Conservation (phyloP, 2,329 filamentous ascomycete genomes). For the Phaeosphaeria sp. region DNA sequence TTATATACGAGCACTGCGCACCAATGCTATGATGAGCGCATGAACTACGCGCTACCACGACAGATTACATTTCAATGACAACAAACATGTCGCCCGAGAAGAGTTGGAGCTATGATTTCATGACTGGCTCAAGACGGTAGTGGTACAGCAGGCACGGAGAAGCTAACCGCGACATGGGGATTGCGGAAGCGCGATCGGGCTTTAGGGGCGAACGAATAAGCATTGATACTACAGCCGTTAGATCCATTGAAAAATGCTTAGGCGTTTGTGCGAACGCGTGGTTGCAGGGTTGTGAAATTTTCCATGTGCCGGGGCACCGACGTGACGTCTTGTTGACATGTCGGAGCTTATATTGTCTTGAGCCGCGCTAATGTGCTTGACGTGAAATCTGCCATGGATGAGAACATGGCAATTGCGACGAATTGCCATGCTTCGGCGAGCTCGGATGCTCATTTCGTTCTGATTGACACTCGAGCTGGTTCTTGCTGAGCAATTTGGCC, state of each 20-base stretch:
- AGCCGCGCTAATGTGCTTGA: constrained; percentile 10
- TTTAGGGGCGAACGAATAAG: constrained; percentile 20
- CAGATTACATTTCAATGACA: constrained; percentile 31
- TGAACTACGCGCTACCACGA: constrained; percentile 10
- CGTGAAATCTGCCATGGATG: background rate
- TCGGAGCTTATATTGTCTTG: constrained; percentile 18
- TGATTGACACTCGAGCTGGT: background rate
- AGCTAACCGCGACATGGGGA: constrained; percentile 25
- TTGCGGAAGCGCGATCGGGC: constrained; percentile 19
- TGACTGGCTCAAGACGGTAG: constrained; percentile 39
- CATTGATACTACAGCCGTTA: constrained; percentile 1
- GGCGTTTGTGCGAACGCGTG: constrained; percentile 25
- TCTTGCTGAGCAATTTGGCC: constrained; percentile 18
- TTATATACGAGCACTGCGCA: constrained; percentile 17
- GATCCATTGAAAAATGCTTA: constrained; percentile 9
- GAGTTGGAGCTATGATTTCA: constrained; percentile 42
- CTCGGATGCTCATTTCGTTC: background rate
- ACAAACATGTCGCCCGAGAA: constrained; percentile 12
- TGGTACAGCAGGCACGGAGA: constrained; percentile 24
- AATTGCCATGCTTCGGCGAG: background rate
- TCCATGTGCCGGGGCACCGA: constrained; percentile 20
- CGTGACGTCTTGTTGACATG: constrained; percentile 47
- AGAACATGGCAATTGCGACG: background rate
- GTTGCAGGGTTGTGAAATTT: constrained; percentile 11
- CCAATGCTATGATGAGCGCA: constrained; percentile 9